phyloP scores from a whole-genome alignment of 2,329 filamentous ascomycete species.

The Verticillium nubilum region DNA sequence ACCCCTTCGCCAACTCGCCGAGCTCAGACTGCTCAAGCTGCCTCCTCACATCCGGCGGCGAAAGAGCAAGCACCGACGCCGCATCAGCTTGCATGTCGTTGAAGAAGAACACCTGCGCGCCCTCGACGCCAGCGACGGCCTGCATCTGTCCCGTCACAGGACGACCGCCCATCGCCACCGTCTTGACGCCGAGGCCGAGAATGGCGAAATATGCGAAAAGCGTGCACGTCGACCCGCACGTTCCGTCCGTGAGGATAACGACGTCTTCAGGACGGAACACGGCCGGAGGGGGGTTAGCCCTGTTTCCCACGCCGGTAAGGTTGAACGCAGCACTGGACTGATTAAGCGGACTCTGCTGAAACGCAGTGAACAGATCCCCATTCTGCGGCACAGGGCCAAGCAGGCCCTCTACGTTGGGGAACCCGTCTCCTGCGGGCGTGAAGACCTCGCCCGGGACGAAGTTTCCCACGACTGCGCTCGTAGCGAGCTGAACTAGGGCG shows the following conservation, averaged over 20 bases:
- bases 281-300: slow-evolving; percentile 34
- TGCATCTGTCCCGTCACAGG: slow-evolving; percentile 39
- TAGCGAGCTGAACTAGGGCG: slow-evolving; percentile 38
- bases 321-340: slow-evolving; percentile 26
- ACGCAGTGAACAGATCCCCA: slow-evolving; percentile 42
- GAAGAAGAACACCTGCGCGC: slow-evolving; percentile 29
- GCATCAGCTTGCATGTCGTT: slow-evolving; percentile 20
- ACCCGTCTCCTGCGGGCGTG: slow-evolving; percentile 30
- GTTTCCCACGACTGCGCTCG: slow-evolving; percentile 36
- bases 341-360: slow-evolving; percentile 35
- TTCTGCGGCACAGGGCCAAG: slow-evolving; percentile 27
- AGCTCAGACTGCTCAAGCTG: slow-evolving; percentile 18
- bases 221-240: slow-evolving; percentile 49
- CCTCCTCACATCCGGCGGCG: slow-evolving; percentile 10
- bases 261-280: slow-evolving; percentile 47
- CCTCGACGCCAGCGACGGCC: slow-evolving; percentile 42
- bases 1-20: slow-evolving; percentile 23
- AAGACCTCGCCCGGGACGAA: slow-evolving; percentile 42
- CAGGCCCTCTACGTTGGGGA: slow-evolving; percentile 23
- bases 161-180: slow-evolving; percentile 41
- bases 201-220: slow-evolving; percentile 50
- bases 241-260: slow-evolving; percentile 47
- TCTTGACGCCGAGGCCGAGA: slow-evolving; percentile 39
- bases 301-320: slow-evolving; percentile 34
- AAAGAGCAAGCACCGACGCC: slow-evolving; percentile 17